phyloP scores from a whole-genome alignment of 306 rosid genomes.

The Lablab purpureus region DNA sequence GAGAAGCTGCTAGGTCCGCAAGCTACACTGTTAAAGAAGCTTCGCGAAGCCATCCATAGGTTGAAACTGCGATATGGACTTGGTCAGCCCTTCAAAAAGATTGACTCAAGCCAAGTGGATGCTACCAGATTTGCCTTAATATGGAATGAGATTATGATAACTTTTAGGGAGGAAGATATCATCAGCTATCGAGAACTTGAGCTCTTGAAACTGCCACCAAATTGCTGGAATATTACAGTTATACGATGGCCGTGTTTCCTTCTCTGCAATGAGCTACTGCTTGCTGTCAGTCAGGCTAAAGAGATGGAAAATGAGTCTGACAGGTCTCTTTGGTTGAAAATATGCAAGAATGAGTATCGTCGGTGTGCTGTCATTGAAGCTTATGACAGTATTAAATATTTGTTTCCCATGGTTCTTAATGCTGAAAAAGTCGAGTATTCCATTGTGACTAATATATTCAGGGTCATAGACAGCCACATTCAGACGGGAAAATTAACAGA shows the following conservation, averaged over 20 bases:
- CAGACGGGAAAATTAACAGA: slow-evolving; percentile 50
- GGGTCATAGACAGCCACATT: slow-evolving; percentile 59
- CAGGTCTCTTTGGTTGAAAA: slow-evolving; percentile 66
- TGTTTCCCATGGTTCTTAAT: slow-evolving; percentile 60
- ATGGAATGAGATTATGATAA: slow-evolving; percentile 89
- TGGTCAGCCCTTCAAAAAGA: slow-evolving; percentile 72
- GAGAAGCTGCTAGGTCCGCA: slow-evolving; percentile 48
- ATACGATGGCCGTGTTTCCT: slow-evolving; percentile 93
- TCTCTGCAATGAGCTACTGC: slow-evolving; percentile 83
- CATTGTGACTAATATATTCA: slow-evolving; percentile 64
- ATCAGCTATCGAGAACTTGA: slow-evolving; percentile 80
- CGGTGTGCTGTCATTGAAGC: slow-evolving; percentile 92
- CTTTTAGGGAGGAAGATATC: slow-evolving; percentile 96
- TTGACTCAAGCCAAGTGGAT: slow-evolving; percentile 86
- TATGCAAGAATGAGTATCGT: slow-evolving; percentile 89
- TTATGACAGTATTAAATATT: slow-evolving; percentile 76
- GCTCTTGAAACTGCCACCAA: slow-evolving; percentile 85
- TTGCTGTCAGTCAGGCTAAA: slow-evolving; percentile 83
- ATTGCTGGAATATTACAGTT: slow-evolving; percentile 84
- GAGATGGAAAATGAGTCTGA: slow-evolving; percentile 69
- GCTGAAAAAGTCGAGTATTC: slow-evolving; percentile 61
- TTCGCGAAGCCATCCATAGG: slow-evolving; percentile 81
- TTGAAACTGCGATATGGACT: slow-evolving; percentile 84
- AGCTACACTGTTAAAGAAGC: slow-evolving; percentile 68
- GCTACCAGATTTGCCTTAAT: slow-evolving; percentile 88